These are phyloP conservation scores for Luffa acutangula DNA, from an alignment of 306 rosid species.

Conservation along the genomic window DNA sequence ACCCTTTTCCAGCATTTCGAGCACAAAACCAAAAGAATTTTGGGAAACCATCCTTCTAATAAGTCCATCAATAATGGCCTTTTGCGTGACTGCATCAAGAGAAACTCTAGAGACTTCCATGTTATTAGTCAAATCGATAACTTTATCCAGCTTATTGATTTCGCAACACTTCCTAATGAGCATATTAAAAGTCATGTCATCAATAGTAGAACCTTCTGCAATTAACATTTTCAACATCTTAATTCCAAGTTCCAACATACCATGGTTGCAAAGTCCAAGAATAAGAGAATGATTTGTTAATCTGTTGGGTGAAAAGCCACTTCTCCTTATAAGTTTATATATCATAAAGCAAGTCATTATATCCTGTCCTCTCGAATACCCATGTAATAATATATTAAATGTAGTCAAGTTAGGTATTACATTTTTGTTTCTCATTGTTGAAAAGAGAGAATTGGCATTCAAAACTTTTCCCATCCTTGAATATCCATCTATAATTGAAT, in stretches of 20 bases:
- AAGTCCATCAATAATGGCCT: constrained; percentile 41
- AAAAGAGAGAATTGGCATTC: constrained; percentile 32
- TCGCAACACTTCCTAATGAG: constrained; percentile 51
- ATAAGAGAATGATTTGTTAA: constrained; percentile 58
- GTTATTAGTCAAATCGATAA: constrained; percentile 34
- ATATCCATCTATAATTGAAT: constrained; percentile 45
- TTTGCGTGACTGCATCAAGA: constrained; percentile 34
- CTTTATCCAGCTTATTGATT: constrained; percentile 33
- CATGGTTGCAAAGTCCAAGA: constrained; percentile 41
- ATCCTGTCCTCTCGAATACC: constrained; percentile 40
- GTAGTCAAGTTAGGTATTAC: constrained; percentile 43
- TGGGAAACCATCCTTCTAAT: constrained; percentile 33
- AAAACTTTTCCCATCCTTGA: constrained; percentile 49
- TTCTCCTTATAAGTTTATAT: constrained; percentile 28
- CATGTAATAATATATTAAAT: constrained; percentile 66
- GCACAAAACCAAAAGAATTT: constrained; percentile 35
- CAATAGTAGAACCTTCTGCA: constrained; percentile 35
- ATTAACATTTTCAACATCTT: constrained; percentile 44
- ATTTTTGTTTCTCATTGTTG: constrained; percentile 34
- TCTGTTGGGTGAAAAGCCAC: constrained; percentile 36
- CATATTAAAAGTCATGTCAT: constrained; percentile 44
- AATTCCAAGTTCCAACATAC: constrained; percentile 48
- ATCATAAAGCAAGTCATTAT: constrained; percentile 30
- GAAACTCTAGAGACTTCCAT: constrained; percentile 32
- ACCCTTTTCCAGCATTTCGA: constrained; percentile 46